Evolutionary conservation across 2,329 filamentous ascomycete genomes (phyloP).

Genomic region (Phyllachora maydis): DNA sequence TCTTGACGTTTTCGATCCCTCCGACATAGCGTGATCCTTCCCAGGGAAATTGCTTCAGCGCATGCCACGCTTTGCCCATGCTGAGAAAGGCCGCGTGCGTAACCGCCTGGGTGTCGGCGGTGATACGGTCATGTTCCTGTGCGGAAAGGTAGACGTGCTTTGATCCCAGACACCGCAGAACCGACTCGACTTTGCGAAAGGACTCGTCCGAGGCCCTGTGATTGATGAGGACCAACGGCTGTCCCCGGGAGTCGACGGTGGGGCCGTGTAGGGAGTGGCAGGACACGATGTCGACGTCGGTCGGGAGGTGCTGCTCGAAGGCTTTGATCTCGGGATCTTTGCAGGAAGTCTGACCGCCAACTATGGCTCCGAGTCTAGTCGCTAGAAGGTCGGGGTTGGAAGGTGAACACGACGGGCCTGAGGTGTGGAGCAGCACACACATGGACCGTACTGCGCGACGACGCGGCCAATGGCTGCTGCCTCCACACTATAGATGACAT

Average conservation of each 20-base stretch:
- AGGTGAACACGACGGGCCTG: conserved; percentile 1
- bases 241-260: conserved; percentile 67
- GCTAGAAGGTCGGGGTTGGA: conserved; percentile 31
- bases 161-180: conserved; percentile 67
- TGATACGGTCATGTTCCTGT: conserved; percentile 84
- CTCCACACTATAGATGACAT: conserved; percentile 97
- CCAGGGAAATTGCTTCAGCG: conserved; percentile 92
- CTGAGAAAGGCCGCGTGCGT: conserved; percentile 92
- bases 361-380: conserved; percentile 85
- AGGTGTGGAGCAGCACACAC: conserved; percentile 31
- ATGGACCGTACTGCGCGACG: conserved; percentile 77
- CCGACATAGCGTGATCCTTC: conserved; percentile 88
- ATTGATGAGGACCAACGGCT: conserved; percentile 81
- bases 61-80: conserved; percentile 97
- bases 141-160: conserved; percentile 78
- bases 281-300: conserved; percentile 81
- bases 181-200: conserved; percentile 57
- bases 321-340: conserved; percentile 91
- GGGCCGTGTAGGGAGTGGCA: conserved; percentile 95
- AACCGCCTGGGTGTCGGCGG: conserved; percentile 92
- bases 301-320: conserved; percentile 73
- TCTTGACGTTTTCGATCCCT: conserved; percentile 97
- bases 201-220: conserved; percentile 67
- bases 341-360: conserved; percentile 94
- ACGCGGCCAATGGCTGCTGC: conserved; percentile 76